Base-by-base conservation (phyloP, 179 eudicot genomes). In the Sideroxylon spinosum region DNA sequence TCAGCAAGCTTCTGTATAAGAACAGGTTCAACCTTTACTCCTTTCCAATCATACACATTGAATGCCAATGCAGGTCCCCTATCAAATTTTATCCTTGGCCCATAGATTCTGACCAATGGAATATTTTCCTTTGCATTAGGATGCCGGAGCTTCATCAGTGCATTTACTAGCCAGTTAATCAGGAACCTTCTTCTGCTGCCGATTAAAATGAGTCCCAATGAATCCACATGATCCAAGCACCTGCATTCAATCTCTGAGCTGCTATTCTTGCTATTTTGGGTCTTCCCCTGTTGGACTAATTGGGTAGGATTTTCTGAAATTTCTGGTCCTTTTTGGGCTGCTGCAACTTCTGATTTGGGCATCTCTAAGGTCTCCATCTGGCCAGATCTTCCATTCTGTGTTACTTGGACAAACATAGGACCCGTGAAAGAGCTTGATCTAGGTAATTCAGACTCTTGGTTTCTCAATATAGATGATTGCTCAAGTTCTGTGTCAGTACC, bases 1-100 rank as follows among this genome's bases (percentile, higher is more conserved):
- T 95, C 98, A n/a, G 95, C 97, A 28, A 95, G 95, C 81, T 95
- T 93, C 86, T 91, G 97, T 61, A 93, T 90, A 23, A 95, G 86
- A 71, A 85, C 81, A 11, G 98, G 98, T 52, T 95, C 97, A 2
- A 95, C 87, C 80, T 83, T 95, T 66, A 88, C 92, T 9, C 95
- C 97, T 87, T 93, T 91, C 98, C 97, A 95, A 79, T 95, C 98
- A 29, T 85, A 91, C 59, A 93, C 81, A 73, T 93, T 93, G 84
- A 95, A 95, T 5, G 97, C 95, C 83, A 95, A 75, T 12, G 97
- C 97, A 0, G 97, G 89, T 52, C 97, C 98, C 63, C 97, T 80
- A 73, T 91, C 89, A 74, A 93, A 95, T 82, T 93, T 95, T 53
- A 93, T 86, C 81, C 87, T 90, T 1, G 98, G 95, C 52, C 98